Percentiles rank a stretch among this genome's conserved stretches.
Conservation (phyloP, 768 basidiomycete species). For the Pleurotus citrinopileatus region DNA sequence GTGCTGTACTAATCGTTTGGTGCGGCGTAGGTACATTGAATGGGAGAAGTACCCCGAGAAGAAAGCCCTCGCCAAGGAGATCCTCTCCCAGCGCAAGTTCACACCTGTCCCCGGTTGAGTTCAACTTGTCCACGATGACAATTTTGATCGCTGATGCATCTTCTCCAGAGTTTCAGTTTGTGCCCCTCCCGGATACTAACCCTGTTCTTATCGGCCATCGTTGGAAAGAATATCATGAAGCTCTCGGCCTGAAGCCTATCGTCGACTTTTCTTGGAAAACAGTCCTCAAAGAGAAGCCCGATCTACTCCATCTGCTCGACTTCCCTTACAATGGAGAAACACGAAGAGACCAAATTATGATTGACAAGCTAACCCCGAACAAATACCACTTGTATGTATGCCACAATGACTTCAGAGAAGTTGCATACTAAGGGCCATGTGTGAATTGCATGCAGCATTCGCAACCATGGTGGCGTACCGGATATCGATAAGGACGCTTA, state of each 20-base stretch:
- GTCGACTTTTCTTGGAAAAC: constrained; percentile 51
- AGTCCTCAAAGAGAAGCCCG: constrained; percentile 48
- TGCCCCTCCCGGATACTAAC: constrained; percentile 47
- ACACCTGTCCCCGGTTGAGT: constrained; percentile 34
- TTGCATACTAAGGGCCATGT: no score
- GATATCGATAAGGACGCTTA: constrained; percentile 44
- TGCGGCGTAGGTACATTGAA: constrained; percentile 42
- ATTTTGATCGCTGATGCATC: background rate
- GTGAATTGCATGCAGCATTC: constrained; percentile 30
- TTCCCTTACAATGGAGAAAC: constrained; percentile 61
- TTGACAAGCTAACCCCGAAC: constrained; percentile 46
- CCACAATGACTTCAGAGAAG: no score
- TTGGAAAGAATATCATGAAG: constrained; percentile 53
- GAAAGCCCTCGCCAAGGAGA: constrained; percentile 35
- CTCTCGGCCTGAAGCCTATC: constrained; percentile 41
- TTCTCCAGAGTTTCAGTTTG: constrained; percentile 42
- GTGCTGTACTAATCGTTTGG: no score
- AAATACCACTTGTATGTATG: constrained; percentile 45
- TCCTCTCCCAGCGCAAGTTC: constrained; percentile 38
- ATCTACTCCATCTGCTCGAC: constrained; percentile 48
- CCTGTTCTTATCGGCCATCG: constrained; percentile 47
- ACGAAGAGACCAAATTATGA: constrained; percentile 35
- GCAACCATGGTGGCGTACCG: constrained; percentile 54
- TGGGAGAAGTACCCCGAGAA: constrained; percentile 48
- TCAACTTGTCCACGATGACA: background rate